phyloP scores from a whole-genome alignment of 768 basidiomycete genomes.

The Sarcodon sp. region DNA sequence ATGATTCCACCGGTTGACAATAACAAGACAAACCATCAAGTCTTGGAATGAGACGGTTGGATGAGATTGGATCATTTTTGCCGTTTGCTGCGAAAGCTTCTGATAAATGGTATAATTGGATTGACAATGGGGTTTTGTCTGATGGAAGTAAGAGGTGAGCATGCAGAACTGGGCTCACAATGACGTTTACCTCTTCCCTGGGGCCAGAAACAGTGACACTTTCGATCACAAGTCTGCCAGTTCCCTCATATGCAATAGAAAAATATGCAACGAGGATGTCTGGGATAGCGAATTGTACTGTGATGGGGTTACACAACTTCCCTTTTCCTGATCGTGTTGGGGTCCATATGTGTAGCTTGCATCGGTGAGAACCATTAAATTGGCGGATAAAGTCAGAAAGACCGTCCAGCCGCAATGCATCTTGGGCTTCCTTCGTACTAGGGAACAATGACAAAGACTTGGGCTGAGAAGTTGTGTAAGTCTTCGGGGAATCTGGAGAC shows the following conservation, averaged over 20 bases:
- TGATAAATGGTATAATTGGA: constrained; percentile 56
- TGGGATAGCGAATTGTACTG: constrained; percentile 46
- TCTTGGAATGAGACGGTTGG: constrained; percentile 39
- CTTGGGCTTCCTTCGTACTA: constrained; percentile 19
- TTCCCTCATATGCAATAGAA: constrained; percentile 13
- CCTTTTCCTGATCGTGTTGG: constrained; percentile 12
- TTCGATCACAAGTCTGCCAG: constrained; percentile 34
- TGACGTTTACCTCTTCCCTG: constrained; percentile 42
- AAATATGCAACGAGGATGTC: constrained; percentile 62
- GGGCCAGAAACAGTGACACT: constrained; percentile 62
- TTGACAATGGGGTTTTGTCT: constrained; percentile 61
- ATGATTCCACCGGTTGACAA: not conserved
- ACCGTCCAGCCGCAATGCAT: constrained; percentile 28
- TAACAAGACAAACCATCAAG: constrained; percentile 28
- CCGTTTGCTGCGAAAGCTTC: constrained; percentile 53
- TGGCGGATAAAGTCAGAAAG: constrained; percentile 42
- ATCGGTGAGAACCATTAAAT: constrained; percentile 34
- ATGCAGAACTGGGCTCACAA: not conserved
- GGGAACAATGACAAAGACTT: constrained; percentile 30
- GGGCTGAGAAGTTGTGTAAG: constrained; percentile 34
- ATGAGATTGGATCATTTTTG: constrained; percentile 41
- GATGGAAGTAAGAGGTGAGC: constrained; percentile 1
- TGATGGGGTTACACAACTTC: constrained; percentile 16
- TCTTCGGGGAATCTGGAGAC: constrained; percentile 49
- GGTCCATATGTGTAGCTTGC: constrained; percentile 45